Base-by-base conservation (phyloP, 306 rosid genomes). In the Castanea sativa region DNA sequence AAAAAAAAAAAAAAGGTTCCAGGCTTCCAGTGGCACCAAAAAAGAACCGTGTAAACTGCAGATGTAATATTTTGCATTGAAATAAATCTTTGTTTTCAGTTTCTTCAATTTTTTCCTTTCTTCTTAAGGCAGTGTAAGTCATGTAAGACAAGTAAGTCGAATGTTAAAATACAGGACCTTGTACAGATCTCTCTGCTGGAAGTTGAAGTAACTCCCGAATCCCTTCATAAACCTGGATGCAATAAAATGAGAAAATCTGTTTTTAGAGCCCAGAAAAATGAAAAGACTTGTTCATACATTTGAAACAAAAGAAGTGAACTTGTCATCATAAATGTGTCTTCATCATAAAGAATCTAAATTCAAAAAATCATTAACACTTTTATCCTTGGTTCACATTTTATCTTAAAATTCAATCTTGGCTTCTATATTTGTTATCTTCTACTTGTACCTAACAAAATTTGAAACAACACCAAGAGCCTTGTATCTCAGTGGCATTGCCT, bases 151-250 rank as follows among this genome's bases (percentile, higher is more conserved):
- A 16, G 43, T 27, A 65, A 14, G 51, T 23, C 30, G 69, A 80
- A 32, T 25, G 80, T 91, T 84, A 92, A 81, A 91, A 82, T 18
- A 60, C 63, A 67, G 79, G 89, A 74, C 78, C 80, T n/a, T 87
- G 90, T 32, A 76, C 63, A 56, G 88, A 70, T 78, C 76, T 87
- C 87, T 91, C 97, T 55, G 97, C 97, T 51, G 98, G 94, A 78
- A 90, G 86, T 82, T 93, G 83, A 77, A 95, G 94, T 30, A 95
- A 73, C 59, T 93, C 98, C 59, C 91, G 83, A 77, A 95, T 93
- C 78, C 99, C 99, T 89, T 91, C 94, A 10, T 75, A 81, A 18
- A 95, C 97, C 99, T 95, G 90, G 83, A 81, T 78, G 73, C 69
- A 76, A 79, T 69, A 74, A 57, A 25, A 11, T 32, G 51, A 76